A percentile compares a stretch with the other conserved stretches of the same genome.
These are phyloP conservation scores for Cercospora citrullina DNA, from an alignment of 2,329 filamentous ascomycete species.

Conservation along the genomic window DNA sequence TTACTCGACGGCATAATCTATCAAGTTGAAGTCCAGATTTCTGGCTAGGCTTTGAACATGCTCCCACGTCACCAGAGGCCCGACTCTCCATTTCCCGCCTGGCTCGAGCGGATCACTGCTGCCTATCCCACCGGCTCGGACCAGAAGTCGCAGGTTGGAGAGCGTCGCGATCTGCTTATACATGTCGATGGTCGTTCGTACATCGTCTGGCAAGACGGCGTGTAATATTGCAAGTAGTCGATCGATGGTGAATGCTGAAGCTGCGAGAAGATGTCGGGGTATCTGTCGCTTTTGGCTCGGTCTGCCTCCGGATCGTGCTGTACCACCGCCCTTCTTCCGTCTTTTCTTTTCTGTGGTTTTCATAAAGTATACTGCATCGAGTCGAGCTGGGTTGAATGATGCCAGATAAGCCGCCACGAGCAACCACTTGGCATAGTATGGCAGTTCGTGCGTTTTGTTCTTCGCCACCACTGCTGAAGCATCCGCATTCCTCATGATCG, in stretches of 20 bases:
- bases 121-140: slow-evolving; percentile 60
- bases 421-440: slow-evolving; percentile 71
- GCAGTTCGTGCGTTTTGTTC: slow-evolving; percentile 52
- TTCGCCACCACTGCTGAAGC: slow-evolving; percentile 19
- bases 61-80: slow-evolving; percentile 69
- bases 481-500: slow-evolving; percentile 49
- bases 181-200: slow-evolving; percentile 49
- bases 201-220: slow-evolving; percentile 57
- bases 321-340: slow-evolving; percentile 53
- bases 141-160: slow-evolving; percentile 67
- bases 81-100: slow-evolving; percentile 73
- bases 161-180: slow-evolving; percentile 66
- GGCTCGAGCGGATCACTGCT: slow-evolving; percentile 66
- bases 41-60: slow-evolving; percentile 68
- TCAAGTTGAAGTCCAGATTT: slow-evolving; percentile 73
- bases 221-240: slow-evolving; percentile 76
- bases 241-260: slow-evolving; percentile 75
- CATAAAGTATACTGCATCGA: slow-evolving; percentile 74
- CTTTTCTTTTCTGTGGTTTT: slow-evolving; percentile 60
- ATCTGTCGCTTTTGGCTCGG: slow-evolving; percentile 64
- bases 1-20: slow-evolving; percentile 66
- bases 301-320: slow-evolving; percentile 33
- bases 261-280: slow-evolving; percentile 72
- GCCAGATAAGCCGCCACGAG: slow-evolving; percentile 77
- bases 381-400: slow-evolving; percentile 73